Base-by-base conservation (phyloP, 2,329 filamentous ascomycete genomes). In the Chaetomiaceae sp. region DNA sequence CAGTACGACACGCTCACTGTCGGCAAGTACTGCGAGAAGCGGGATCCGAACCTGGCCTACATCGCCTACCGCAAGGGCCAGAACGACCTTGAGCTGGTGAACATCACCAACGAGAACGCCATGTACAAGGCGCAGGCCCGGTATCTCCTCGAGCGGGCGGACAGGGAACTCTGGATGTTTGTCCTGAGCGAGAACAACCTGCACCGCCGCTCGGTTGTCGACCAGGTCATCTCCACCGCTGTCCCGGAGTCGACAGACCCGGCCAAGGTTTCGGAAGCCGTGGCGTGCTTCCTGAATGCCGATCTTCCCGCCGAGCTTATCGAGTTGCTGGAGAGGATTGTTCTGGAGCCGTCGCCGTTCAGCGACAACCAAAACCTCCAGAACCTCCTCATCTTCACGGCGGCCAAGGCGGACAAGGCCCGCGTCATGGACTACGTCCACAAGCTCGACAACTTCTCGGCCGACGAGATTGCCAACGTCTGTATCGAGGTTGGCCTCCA, bases 51-150 rank as follows among this genome's bases (percentile, higher is more conserved):
- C 69, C 78, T 99, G 51, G 92, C 90, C 3, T 96, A 88, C 72
- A 96, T 97, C 68, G 89, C 91, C 58, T 99, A 96, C 71, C 82
- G 85, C 64, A 99, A 99, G 78, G 94, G 94, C 19, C 89, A 96
- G 72, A 99, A 99, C 61, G 94, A 99, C 66, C 75, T 99, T 29
- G 95, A 99, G 74, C 82, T 99, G 53, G 92, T 99, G 72, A 94
- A 88, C 71, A 92, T 99, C 67, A 97, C 94, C 66, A 99, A 97
- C 65, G 95, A 99, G 74, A 99, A 99, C 75, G 86, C 89, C n/a
- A 99, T 99, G 94, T 99, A 96, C 81, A 88, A 91, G 65, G 89
- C 89, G n/a, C 94, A 99, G 72, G 92, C 91, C 54, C 87, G 94
- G 34, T 99, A 99, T 72, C 80, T 99, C 22, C 78, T 99, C 48